Evolutionary conservation across 192 early-diverging fungal species (phyloP), one percentile per base, ranked within the genome.

Genomic region (Coemansia sp.): DNA sequence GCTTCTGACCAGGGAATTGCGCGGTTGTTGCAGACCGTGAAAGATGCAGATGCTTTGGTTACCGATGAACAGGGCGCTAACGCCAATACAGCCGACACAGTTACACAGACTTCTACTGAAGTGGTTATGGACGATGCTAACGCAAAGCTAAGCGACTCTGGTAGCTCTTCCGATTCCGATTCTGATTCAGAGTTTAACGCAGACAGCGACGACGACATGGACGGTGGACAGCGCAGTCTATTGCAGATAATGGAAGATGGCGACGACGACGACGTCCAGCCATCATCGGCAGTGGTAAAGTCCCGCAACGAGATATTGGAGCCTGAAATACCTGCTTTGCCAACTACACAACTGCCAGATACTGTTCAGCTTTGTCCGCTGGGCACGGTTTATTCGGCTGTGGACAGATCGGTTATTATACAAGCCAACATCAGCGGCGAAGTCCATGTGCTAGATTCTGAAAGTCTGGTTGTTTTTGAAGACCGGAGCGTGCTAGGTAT

Each of bases 381-480:
- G 25, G 96, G 96, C 20, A 28, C 50, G 4, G 69, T 98, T 40
- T 78, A 87, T 53, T 71, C 82, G 17, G 70, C 90, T 1, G 93
- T 98, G 14, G 88, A 87, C 5, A 84, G 86, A 49, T 81, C 86
- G 7, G 81, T 97, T 2, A 85, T 93, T 0, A 83, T 98, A 11
- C 71, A 88, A 85, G 25, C 63, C 44, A 44, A 57, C 22, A 7
- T 54, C 60, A 6, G 72, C 71, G 44, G 87, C 66, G 19, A 83
- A 83, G 47, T 42, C 63, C 46, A 76, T 62, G 47, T 93, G 2
- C 75, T 98, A 23, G 94, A 97, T 66, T 62, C 75, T 0, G 96
- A 90, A 15, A 89, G 84, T 10, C 49, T 95, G 4, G 72, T 97
- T 8, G 82, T 87, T 0, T 82, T 84, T n/a, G 71, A 68, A 11